Conservation (phyloP, 1,284 basidiomycete species). For the Apiotrichum mycotoxinovorans region DNA sequence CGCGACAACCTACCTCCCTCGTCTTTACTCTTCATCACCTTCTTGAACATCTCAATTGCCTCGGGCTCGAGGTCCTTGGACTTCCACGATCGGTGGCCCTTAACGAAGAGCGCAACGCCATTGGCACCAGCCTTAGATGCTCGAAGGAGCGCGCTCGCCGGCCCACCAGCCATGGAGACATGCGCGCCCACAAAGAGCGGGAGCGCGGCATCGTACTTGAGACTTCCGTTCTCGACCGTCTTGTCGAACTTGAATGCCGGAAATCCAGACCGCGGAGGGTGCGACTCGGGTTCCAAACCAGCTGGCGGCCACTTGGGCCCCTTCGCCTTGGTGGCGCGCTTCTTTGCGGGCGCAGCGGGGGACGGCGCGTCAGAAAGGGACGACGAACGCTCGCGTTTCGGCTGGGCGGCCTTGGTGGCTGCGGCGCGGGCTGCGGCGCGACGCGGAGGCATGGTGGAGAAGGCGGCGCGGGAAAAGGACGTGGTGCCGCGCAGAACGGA, state of each 20-base stretch:
- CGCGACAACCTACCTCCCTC: slow-evolving; percentile 34
- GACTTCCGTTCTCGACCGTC: slow-evolving; percentile 19
- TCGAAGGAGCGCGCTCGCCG: slow-evolving; percentile 68
- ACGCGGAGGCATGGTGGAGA: slow-evolving; percentile 2
- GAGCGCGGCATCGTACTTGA: slow-evolving; percentile 13
- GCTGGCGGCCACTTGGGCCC: slow-evolving; percentile 35
- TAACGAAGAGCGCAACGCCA: slow-evolving; percentile 77
- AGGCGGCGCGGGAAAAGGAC: background rate
- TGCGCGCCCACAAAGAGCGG: slow-evolving; percentile 64
- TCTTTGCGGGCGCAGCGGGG: background rate
- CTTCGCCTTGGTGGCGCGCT: slow-evolving; percentile 8
- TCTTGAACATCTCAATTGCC: slow-evolving; percentile 59
- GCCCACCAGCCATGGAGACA: slow-evolving; percentile 72
- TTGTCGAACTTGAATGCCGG: slow-evolving; percentile 29
- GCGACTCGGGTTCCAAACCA: slow-evolving; percentile 36
- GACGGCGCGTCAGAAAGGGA: slow-evolving; percentile 5
- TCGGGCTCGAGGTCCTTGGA: slow-evolving; percentile 59
- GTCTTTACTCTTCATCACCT: slow-evolving; percentile 52
- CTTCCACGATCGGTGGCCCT: slow-evolving; percentile 75
- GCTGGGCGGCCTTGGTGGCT: background rate
- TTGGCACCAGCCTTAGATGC: slow-evolving; percentile 72
- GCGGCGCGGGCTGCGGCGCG: slow-evolving; percentile 1
- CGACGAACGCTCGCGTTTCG: slow-evolving; percentile 15
- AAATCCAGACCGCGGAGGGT: slow-evolving; percentile 39
- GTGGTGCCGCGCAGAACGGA: background rate